phyloP scores from a whole-genome alignment of 345 rosid species.

The Mallotus nudiflorus region DNA sequence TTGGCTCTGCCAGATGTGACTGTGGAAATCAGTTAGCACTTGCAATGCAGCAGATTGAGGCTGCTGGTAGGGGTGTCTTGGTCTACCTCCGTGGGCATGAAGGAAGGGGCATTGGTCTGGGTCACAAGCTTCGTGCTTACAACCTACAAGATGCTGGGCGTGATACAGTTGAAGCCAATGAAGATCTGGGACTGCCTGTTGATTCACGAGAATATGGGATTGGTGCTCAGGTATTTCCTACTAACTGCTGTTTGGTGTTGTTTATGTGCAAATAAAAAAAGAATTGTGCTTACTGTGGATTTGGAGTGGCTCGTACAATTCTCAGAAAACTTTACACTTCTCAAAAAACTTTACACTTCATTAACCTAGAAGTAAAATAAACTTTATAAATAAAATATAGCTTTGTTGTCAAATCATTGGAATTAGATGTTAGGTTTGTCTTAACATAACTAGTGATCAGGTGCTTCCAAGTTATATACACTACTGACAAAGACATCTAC shows the following conservation, averaged over 20 bases:
- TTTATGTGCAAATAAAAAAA: neutral
- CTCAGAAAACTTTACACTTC: no score
- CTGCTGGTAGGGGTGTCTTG: slow-evolving; percentile 67
- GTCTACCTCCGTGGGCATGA: slow-evolving; percentile 87
- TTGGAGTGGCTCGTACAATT: no score
- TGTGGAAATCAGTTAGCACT: slow-evolving; percentile 79
- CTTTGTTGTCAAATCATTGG: no score
- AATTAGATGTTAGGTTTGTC: no score
- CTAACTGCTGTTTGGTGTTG: neutral
- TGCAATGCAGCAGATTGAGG: slow-evolving; percentile 82
- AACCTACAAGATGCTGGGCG: slow-evolving; percentile 85
- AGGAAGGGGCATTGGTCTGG: slow-evolving; percentile 91
- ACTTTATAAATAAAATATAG: no score
- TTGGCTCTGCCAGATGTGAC: slow-evolving; percentile 78
- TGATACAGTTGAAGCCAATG: slow-evolving; percentile 90
- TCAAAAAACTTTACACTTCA: no score
- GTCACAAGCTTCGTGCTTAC: slow-evolving; percentile 89
- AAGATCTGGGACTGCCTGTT: slow-evolving; percentile 83
- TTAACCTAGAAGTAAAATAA: no score
- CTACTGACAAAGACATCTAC: no score
- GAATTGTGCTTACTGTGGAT: no score
- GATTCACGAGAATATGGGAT: slow-evolving; percentile 97
- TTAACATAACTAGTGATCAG: no score
- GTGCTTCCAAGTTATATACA: no score
- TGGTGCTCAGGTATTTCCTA: slow-evolving; percentile 85